These are phyloP conservation scores for Clathrospora elynae DNA, from an alignment of 2,329 filamentous ascomycete species.

Conservation along the genomic window DNA sequence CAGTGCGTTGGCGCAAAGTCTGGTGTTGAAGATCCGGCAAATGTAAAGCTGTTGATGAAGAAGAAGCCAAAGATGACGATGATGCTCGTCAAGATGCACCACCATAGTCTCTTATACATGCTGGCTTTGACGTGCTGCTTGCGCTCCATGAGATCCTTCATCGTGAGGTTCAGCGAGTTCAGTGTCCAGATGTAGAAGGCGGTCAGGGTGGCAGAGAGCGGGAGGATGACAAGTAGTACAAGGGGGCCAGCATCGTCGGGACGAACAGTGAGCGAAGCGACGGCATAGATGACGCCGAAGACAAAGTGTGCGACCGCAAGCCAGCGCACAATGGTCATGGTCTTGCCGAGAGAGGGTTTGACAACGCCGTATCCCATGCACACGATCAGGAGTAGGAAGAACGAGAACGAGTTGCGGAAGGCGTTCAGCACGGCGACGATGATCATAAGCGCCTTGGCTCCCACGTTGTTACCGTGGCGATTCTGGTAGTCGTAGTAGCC, in stretches of 20 bases:
- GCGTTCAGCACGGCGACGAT: conserved; percentile 93
- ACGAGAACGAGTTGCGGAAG: conserved; percentile 94
- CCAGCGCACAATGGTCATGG: conserved; percentile 92
- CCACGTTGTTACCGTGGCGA: conserved; percentile 79
- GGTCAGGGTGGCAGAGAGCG: conserved; percentile 87
- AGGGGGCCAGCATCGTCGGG: conserved; percentile 89
- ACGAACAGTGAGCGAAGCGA: conserved; percentile 85
- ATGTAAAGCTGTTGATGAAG: conserved; percentile 96
- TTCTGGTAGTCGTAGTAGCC: conserved; percentile 98
- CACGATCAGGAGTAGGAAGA: conserved; percentile 95
- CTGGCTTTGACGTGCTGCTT: conserved; percentile 90
- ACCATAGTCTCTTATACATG: conserved; percentile 99
- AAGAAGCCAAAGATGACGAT: conserved; percentile 97
- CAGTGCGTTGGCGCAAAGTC: conserved; percentile 96
- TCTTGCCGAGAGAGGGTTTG: conserved; percentile 86
- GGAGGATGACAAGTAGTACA: conserved; percentile 89
- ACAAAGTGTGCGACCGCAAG: conserved; percentile 91
- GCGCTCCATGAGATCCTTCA: conserved; percentile 92
- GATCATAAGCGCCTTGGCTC: conserved; percentile 84
- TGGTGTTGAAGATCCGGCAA: conserved; percentile 80
- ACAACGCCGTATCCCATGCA: conserved; percentile 99
- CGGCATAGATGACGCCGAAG: conserved; percentile 90
- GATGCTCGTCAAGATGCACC: conserved; percentile 91
- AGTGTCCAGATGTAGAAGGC: conserved; percentile 99
- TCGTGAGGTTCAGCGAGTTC: conserved; percentile 90